Evolutionary conservation across 1,284 basidiomycete species (phyloP), one percentile per base, ranked within the genome.

Genomic region (Anthracocystis panici-leucophaei): DNA sequence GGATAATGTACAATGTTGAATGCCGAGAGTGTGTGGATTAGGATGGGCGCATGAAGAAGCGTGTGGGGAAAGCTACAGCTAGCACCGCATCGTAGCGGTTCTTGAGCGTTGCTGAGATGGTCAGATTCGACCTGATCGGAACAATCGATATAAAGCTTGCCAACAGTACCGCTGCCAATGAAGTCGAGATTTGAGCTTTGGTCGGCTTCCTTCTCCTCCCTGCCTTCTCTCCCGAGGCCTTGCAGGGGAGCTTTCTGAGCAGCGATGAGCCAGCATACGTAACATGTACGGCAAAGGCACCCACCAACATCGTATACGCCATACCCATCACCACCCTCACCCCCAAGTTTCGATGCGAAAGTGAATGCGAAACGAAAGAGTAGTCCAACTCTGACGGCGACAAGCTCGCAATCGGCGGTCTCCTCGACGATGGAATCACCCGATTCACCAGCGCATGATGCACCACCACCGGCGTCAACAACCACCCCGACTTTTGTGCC

Each of bases 351-450:
- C 56, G 52, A 46, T 64, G 65, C 9, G 65, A 72, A n/a, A 67
- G 65, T 12, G 65, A 38, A 31, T 65, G 54, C 3, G 73, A 55
- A 12, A 84, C 82, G 58, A 78, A 81, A n/a, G 71, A 58, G 60
- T 80, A 74, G 31, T 83, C 82, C 3, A 83, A 67, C 48, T 81
- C 76, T 9, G 77, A 72, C 3, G 82, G 80, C 1, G 78, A 79
- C 16, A 82, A 62, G 10, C 52, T 49, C 11, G 44, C 33, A 50
- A 80, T 79, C 3, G 80, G 77, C 5, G 66, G 33, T 0, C 16
- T 16, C 10, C 40, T 7, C 2, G 49, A 57, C 2, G 79, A 61
- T 1, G 82, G 80, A 0, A 76, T 48, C 25, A 83, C 20, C 16
- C 82, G 77, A 49, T 82, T 82, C 54, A 74, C 48, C 16, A 58